phyloP scores from a whole-genome alignment of 352 stramenopile genomes.

The Pythium brachiatum region DNA sequence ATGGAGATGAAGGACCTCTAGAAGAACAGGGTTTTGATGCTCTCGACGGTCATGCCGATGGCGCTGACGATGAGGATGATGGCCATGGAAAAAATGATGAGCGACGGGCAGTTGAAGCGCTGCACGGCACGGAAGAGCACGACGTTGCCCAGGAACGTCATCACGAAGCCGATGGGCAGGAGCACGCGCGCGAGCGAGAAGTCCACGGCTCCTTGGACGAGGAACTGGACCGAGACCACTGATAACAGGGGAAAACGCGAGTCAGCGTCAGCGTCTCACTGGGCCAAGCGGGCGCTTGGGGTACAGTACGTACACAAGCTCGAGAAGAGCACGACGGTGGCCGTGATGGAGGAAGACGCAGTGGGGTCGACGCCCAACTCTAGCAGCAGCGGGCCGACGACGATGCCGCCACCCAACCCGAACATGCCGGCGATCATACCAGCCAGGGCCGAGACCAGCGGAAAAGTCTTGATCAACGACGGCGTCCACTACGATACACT shows the following conservation, averaged over 20 bases:
- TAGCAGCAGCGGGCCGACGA: constrained; percentile 93
- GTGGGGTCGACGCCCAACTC: constrained; percentile 89
- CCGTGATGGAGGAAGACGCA: constrained; percentile 87
- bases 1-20: background rate
- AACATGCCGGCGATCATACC: constrained; percentile 94
- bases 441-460: constrained; percentile 82
- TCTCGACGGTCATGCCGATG: constrained; percentile 62
- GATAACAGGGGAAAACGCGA: background rate
- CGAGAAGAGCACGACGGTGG: constrained; percentile 69
- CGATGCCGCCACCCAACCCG: constrained; percentile 93
- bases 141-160: constrained; percentile 50
- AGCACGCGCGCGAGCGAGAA: constrained; percentile 39
- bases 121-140: constrained; percentile 45
- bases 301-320: constrained; percentile 42
- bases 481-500: constrained; percentile 38
- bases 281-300: background rate
- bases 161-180: constrained; percentile 53
- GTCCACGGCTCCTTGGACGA: constrained; percentile 50
- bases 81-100: constrained; percentile 72
- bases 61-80: constrained; percentile 56
- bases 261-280: no score
- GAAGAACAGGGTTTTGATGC: constrained; percentile 26
- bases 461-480: constrained; percentile 79
- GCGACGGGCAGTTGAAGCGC: constrained; percentile 56
- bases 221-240: constrained; percentile 38